phyloP scores from a whole-genome alignment of 208 protist genomes.

The Wallacemonas rigidus region DNA sequence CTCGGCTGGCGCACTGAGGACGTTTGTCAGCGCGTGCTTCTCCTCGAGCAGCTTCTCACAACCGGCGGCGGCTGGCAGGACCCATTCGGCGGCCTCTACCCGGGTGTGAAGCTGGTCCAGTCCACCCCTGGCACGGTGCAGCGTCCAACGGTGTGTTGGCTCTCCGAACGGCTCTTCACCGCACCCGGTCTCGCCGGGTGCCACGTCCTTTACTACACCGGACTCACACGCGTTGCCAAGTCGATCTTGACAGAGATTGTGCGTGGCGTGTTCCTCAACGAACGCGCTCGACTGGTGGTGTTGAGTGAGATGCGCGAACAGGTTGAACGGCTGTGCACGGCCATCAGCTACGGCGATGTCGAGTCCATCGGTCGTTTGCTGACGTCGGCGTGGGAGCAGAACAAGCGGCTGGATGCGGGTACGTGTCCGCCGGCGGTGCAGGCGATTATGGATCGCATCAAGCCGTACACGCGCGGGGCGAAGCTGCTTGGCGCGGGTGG shows the following conservation, averaged over 20 bases:
- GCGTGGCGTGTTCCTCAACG: conserved; percentile 47
- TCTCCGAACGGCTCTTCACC: conserved; percentile 45
- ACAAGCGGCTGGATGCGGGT: conserved; percentile 47
- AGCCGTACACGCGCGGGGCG: conserved; percentile 47
- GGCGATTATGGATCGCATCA: conserved; percentile 38
- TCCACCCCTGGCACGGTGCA: conserved; percentile 34
- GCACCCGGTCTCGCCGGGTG: conserved; percentile 28
- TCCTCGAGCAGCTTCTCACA: conserved; percentile 69
- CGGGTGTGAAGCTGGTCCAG: conserved; percentile 51
- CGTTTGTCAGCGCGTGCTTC: conserved; percentile 53
- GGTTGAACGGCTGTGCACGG: conserved; percentile 41
- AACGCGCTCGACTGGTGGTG: conserved; percentile 25
- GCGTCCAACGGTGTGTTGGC: conserved; percentile 40
- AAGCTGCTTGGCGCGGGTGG: conserved; percentile 65
- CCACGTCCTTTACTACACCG: conserved; percentile 69
- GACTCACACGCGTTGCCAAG: conserved; percentile 53
- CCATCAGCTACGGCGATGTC: conserved; percentile 46
- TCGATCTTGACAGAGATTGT: conserved; percentile 47
- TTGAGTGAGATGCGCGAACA: conserved; percentile 44
- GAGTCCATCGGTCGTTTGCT: conserved; percentile 37
- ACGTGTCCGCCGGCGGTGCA: conserved; percentile 36
- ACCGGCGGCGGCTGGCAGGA: conserved; percentile 76
- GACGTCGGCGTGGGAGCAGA: conserved; percentile 50
- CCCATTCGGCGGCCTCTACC: conserved; percentile 60
- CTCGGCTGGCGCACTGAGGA: conserved; percentile 43